Evolutionary conservation across 2,329 filamentous ascomycete species (phyloP).

Genomic region (Scortechinia acanthostroma): DNA sequence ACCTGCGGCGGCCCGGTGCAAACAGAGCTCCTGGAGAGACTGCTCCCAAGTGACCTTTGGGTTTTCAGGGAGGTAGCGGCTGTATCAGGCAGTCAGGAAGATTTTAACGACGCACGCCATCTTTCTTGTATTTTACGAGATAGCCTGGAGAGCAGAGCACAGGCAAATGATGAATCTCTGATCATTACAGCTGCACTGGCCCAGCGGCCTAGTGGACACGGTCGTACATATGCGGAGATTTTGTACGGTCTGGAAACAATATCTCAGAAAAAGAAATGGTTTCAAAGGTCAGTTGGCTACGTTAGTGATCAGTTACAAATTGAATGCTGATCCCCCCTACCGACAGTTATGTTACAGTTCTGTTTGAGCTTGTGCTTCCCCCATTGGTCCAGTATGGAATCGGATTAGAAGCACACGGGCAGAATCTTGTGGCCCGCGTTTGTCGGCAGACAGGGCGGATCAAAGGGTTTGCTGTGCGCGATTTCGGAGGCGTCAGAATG

Average conservation of each 20-base stretch:
- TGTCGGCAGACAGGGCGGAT: neutral
- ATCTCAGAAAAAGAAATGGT: neutral
- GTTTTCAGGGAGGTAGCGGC: slow-evolving; percentile 10
- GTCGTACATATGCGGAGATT: neutral
- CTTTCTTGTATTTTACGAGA: slow-evolving; percentile 12
- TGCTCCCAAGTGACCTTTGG: slow-evolving; percentile 11
- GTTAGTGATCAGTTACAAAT: neutral
- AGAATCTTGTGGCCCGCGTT: neutral
- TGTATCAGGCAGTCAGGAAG: slow-evolving; percentile 8
- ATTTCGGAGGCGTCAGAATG: neutral
- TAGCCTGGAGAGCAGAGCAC: slow-evolving; percentile 7
- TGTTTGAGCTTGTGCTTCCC: slow-evolving; percentile 8
- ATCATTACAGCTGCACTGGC: slow-evolving; percentile 9
- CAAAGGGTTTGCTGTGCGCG: neutral
- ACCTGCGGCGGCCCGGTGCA: slow-evolving; percentile 7
- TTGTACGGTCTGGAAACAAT: neutral
- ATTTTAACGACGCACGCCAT: slow-evolving; percentile 10
- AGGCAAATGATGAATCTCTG: slow-evolving; percentile 8
- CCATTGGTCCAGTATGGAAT: slow-evolving; percentile 9
- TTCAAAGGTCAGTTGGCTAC: neutral
- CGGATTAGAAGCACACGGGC: slow-evolving; percentile 4
- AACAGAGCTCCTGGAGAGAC: slow-evolving; percentile 7
- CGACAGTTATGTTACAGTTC: slow-evolving; percentile 8
- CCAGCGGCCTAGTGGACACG: slow-evolving; percentile 5
- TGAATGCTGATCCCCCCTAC: slow-evolving; percentile 5